Conservation (phyloP, 2,329 filamentous ascomycete genomes). For the Phaeosphaeriaceae sp. region DNA sequence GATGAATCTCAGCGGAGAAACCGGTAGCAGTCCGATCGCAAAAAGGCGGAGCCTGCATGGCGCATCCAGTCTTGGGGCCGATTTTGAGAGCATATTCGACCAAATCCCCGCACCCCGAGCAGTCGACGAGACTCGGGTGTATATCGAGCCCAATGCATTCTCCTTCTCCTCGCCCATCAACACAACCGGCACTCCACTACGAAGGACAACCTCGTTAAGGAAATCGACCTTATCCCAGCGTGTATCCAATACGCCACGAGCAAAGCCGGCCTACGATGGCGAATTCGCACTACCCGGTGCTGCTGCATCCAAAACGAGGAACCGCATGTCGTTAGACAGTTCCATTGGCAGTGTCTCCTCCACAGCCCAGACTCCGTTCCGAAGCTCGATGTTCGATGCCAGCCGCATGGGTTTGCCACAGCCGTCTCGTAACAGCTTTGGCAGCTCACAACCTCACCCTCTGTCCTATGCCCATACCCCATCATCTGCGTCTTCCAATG, state of each 20-base stretch:
- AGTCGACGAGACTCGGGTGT: slow-evolving; percentile 31
- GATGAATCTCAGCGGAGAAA: slow-evolving; percentile 83
- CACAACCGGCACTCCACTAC: slow-evolving; percentile 38
- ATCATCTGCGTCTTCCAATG: slow-evolving; percentile 81
- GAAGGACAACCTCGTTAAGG: slow-evolving; percentile 72
- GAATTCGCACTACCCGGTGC: slow-evolving; percentile 62
- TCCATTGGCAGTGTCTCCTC: slow-evolving; percentile 70
- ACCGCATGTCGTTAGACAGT: slow-evolving; percentile 80
- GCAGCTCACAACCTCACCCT: slow-evolving; percentile 67
- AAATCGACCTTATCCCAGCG: slow-evolving; percentile 90
- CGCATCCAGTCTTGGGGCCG: slow-evolving; percentile 63
- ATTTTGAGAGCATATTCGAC: slow-evolving; percentile 78
- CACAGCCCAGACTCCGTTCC: slow-evolving; percentile 68
- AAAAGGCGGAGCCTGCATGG: slow-evolving; percentile 90
- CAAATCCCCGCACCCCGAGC: slow-evolving; percentile 41
- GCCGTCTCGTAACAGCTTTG: slow-evolving; percentile 29
- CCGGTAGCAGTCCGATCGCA: slow-evolving; percentile 82
- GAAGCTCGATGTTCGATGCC: slow-evolving; percentile 40
- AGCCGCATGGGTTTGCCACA: slow-evolving; percentile 33
- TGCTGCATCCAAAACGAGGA: slow-evolving; percentile 64
- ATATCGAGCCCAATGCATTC: slow-evolving; percentile 33
- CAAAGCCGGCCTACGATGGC: slow-evolving; percentile 48
- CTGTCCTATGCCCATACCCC: slow-evolving; percentile 86
- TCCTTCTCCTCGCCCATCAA: slow-evolving; percentile 35
- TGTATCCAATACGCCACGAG: slow-evolving; percentile 53